Conservation (phyloP, 2,329 filamentous ascomycete species). For the Didymella pinodella region DNA sequence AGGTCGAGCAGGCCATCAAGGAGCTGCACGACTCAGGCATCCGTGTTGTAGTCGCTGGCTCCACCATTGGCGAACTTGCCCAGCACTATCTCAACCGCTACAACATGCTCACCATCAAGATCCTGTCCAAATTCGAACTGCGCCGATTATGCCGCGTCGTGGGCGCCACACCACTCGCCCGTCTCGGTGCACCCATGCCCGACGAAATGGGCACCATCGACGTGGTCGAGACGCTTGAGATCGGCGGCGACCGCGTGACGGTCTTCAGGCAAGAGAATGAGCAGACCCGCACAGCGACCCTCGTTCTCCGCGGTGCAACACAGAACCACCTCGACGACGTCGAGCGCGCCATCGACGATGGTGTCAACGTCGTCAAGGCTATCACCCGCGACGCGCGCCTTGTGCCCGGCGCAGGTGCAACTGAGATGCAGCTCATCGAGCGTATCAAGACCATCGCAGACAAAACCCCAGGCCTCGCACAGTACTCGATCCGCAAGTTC, state of each 20-base stretch:
- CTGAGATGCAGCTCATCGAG: constrained; percentile 92
- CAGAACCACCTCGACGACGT: constrained; percentile 98
- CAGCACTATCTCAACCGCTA: constrained; percentile 98
- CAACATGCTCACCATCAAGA: constrained; percentile 94
- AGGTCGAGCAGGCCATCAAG: constrained; percentile 91
- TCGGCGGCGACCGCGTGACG: constrained; percentile 96
- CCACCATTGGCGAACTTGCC: constrained; percentile 93
- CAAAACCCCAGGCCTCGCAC: constrained; percentile 88
- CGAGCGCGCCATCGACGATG: constrained; percentile 95
- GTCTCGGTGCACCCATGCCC: constrained; percentile 97
- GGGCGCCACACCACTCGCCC: constrained; percentile 93
- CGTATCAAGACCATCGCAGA: constrained; percentile 89
- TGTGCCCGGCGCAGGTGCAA: constrained; percentile 92
- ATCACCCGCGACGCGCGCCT: constrained; percentile 92
- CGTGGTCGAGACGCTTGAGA: constrained; percentile 95
- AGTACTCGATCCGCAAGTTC: constrained; percentile 97
- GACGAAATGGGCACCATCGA: constrained; percentile 98
- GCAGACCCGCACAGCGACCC: constrained; percentile 87
- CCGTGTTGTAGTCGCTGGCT: constrained; percentile 88
- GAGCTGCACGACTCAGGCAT: constrained; percentile 94
- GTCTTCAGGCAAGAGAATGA: constrained; percentile 98
- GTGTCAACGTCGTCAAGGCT: constrained; percentile 98
- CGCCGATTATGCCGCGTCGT: constrained; percentile 94
- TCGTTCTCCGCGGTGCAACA: constrained; percentile 93
- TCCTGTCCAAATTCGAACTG: constrained; percentile 97